Conservation (phyloP, 2,329 filamentous ascomycete species). For the Colletotrichum horii region DNA sequence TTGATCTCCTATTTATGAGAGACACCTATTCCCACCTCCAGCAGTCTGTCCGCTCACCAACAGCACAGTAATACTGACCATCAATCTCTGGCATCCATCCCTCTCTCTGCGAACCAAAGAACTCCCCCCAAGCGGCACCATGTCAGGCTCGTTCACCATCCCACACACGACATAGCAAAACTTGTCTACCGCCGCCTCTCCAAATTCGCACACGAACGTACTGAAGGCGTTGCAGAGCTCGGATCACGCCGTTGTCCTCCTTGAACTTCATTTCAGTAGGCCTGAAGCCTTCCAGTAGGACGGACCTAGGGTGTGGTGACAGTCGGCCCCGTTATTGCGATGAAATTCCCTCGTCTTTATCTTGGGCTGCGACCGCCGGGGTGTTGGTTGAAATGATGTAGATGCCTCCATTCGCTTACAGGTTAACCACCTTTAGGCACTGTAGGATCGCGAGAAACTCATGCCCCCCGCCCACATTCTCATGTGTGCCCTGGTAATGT, state of each 20-base stretch:
- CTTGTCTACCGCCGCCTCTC: slow-evolving; percentile 41
- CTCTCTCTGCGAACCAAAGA: slow-evolving; percentile 53
- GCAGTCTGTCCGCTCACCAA: neutral
- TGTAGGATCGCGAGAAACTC: no score
- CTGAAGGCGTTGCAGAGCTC: slow-evolving; percentile 37
- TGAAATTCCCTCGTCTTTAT: no score
- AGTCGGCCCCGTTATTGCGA: no score
- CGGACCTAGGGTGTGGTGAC: no score
- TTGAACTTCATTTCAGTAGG: slow-evolving; percentile 29
- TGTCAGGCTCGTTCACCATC: slow-evolving; percentile 53
- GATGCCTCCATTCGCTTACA: no score
- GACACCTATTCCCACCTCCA: neutral
- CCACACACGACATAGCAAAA: slow-evolving; percentile 51
- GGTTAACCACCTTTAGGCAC: no score
- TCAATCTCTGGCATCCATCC: slow-evolving; percentile 57
- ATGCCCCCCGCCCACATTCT: no score
- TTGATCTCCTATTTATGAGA: slow-evolving; percentile 7
- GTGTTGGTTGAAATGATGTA: no score
- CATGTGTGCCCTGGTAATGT: no score
- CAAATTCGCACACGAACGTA: slow-evolving; percentile 37
- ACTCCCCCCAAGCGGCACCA: slow-evolving; percentile 59
- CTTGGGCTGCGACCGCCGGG: no score
- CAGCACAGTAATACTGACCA: slow-evolving; percentile 27
- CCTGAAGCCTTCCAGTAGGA: slow-evolving; percentile 31
- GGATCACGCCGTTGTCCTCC: slow-evolving; percentile 35